phyloP scores from a whole-genome alignment of 2,329 filamentous ascomycete species.

The Periconia digitata region DNA sequence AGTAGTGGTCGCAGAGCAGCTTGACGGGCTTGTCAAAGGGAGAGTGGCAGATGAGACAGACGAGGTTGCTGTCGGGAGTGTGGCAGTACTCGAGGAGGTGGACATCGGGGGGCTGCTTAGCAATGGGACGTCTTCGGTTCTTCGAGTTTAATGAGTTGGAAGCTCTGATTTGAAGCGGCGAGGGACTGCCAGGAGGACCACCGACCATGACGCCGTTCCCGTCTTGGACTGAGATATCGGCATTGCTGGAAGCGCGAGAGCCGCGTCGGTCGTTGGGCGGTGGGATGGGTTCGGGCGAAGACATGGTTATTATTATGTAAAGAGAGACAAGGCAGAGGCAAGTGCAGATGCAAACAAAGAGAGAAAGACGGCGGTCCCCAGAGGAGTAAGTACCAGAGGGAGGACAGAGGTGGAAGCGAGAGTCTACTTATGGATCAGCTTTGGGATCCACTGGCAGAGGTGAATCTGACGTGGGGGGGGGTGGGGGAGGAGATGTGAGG shows the following conservation, averaged over 20 bases:
- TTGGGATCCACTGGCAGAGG: background rate
- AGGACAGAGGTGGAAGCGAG: background rate
- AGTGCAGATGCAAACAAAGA: background rate
- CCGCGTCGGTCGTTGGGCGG: conserved; percentile 39
- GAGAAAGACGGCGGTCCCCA: background rate
- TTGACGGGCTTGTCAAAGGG: conserved; percentile 62
- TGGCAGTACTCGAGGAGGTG: conserved; percentile 57
- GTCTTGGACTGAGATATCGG: conserved; percentile 18
- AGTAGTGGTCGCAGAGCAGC: conserved; percentile 64
- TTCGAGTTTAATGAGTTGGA: conserved; percentile 41
- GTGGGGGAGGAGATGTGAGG: background rate
- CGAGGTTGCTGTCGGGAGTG: conserved; percentile 59
- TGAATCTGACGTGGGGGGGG: background rate
- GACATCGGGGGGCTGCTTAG: conserved; percentile 53
- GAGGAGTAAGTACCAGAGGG: background rate
- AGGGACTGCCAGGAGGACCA: conserved; percentile 41
- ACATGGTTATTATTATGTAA: conserved; percentile 23
- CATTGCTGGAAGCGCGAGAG: conserved; percentile 37
- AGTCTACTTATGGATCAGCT: background rate
- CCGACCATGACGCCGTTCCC: conserved; percentile 34
- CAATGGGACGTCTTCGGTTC: conserved; percentile 35
- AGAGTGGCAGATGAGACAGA: conserved; percentile 66
- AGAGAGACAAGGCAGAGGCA: background rate
- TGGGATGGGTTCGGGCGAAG: conserved; percentile 38
- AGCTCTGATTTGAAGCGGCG: conserved; percentile 41